phyloP scores from a whole-genome alignment of 2,329 filamentous ascomycete species.

The Diaporthe nobilis region DNA sequence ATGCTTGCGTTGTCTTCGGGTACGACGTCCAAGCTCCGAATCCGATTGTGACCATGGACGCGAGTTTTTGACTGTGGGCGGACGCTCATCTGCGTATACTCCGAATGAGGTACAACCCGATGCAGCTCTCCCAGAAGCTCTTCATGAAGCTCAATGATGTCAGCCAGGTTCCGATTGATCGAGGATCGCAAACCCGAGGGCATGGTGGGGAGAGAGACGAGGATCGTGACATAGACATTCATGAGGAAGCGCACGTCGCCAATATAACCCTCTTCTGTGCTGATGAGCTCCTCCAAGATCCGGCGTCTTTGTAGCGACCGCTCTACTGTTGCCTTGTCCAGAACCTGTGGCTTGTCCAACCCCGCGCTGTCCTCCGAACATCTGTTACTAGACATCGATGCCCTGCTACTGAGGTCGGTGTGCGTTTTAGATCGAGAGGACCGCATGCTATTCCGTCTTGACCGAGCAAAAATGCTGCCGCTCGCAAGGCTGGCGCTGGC shows the following conservation, averaged over 20 bases:
- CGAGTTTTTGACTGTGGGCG: slow-evolving; percentile 39
- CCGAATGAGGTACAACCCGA: slow-evolving; percentile 76
- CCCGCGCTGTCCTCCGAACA: slow-evolving; percentile 76
- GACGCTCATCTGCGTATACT: slow-evolving; percentile 65
- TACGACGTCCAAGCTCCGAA: slow-evolving; percentile 63
- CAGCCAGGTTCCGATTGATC: slow-evolving; percentile 83
- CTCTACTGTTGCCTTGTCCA: slow-evolving; percentile 79
- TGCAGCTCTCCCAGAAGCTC: slow-evolving; percentile 83
- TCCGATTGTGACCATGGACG: slow-evolving; percentile 58
- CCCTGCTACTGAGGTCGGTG: slow-evolving; percentile 73
- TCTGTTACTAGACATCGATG: slow-evolving; percentile 71
- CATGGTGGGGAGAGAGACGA: slow-evolving; percentile 78
- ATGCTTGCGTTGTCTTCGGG: slow-evolving; percentile 56
- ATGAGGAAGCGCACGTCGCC: slow-evolving; percentile 88
- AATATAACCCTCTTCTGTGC: slow-evolving; percentile 90
- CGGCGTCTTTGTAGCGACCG: slow-evolving; percentile 82
- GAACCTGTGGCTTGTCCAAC: slow-evolving; percentile 64
- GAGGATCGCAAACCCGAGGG: slow-evolving; percentile 76
- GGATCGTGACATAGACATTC: slow-evolving; percentile 84
- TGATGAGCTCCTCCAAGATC: slow-evolving; percentile 87
- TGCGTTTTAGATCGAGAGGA: slow-evolving; percentile 71
- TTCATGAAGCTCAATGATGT: slow-evolving; percentile 88
- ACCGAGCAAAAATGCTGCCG: slow-evolving; percentile 76
- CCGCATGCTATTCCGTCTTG: slow-evolving; percentile 65
- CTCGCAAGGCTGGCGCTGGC: slow-evolving; percentile 84